phyloP scores from a whole-genome alignment of 2,329 filamentous ascomycete genomes.

The Neoscytalidium dimidiatum region DNA sequence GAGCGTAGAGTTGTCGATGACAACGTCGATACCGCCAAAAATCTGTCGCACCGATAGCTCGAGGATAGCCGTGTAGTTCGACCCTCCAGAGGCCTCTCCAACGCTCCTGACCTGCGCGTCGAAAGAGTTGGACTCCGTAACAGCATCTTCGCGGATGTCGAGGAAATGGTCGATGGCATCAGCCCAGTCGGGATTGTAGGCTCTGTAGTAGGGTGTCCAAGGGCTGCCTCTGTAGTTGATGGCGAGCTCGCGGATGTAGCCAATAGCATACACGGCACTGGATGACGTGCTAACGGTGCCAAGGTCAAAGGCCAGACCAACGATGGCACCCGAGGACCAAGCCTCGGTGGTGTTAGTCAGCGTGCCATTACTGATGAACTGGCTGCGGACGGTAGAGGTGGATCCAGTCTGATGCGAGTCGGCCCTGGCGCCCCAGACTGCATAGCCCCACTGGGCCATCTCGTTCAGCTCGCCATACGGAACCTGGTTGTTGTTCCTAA shows the following conservation, averaged over 20 bases:
- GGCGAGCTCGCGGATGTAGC: conserved; percentile 42
- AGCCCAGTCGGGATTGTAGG: conserved; percentile 34
- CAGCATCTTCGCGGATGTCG: conserved; percentile 42
- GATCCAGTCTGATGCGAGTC: conserved; percentile 35
- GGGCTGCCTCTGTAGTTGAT: conserved; percentile 45
- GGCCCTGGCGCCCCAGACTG: conserved; percentile 41
- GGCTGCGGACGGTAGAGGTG: conserved; percentile 28
- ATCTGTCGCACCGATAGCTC: conserved; percentile 44
- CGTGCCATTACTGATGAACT: conserved; percentile 36
- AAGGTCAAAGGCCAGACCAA: conserved; percentile 44
- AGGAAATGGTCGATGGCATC: conserved; percentile 42
- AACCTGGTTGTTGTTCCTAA: conserved; percentile 34
- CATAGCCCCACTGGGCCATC: conserved; percentile 47
- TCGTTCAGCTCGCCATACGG: conserved; percentile 39
- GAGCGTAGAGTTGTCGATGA: conserved; percentile 37
- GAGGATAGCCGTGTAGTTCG: conserved; percentile 46
- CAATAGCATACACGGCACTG: conserved; percentile 45
- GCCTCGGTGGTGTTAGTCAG: conserved; percentile 27
- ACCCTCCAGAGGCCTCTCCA: conserved; percentile 29
- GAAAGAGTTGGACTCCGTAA: conserved; percentile 35
- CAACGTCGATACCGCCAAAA: conserved; percentile 44
- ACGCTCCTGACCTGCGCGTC: conserved; percentile 27
- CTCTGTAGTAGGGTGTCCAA: conserved; percentile 44
- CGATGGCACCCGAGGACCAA: conserved; percentile 34
- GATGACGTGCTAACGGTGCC: conserved; percentile 30